phyloP scores from a whole-genome alignment of 1,284 basidiomycete genomes.

The Pyrrhoderma lamaoense region DNA sequence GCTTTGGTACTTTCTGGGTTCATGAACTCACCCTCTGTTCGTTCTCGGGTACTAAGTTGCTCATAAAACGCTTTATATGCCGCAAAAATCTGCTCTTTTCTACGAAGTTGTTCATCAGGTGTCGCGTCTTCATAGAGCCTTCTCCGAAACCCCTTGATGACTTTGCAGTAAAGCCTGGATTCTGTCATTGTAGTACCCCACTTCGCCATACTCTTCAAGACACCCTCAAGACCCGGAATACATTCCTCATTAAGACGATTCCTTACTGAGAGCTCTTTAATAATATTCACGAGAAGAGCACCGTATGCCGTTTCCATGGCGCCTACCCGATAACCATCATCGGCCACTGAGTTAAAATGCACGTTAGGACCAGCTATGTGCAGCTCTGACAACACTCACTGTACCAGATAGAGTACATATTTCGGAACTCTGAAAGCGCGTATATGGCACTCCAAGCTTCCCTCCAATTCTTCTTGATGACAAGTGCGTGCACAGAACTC shows the following conservation, averaged over 20 bases:
- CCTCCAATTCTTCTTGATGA: no score
- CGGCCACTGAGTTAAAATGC: slow-evolving; percentile 29
- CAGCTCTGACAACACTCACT: no score
- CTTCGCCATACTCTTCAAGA: slow-evolving; percentile 26
- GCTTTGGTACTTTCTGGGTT: no score
- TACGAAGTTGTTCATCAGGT: slow-evolving; percentile 25
- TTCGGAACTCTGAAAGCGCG: no score
- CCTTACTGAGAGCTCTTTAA: slow-evolving; percentile 30
- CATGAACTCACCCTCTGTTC: slow-evolving; percentile 19
- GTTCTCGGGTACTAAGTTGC: slow-evolving; percentile 22
- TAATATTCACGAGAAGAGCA: slow-evolving; percentile 30
- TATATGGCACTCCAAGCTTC: no score
- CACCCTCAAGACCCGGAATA: slow-evolving; percentile 32
- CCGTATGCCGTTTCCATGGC: slow-evolving; percentile 33
- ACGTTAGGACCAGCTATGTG: no score
- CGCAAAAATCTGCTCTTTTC: slow-evolving; percentile 27
- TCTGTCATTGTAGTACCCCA: no score
- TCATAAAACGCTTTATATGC: slow-evolving; percentile 29
- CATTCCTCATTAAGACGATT: slow-evolving; percentile 23
- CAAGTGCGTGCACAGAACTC: no score
- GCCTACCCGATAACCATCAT: slow-evolving; percentile 31
- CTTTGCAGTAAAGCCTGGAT: no score
- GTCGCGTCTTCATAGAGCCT: no score
- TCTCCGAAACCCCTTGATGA: no score
- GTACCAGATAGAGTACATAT: no score